Conservation (phyloP, 1,284 basidiomycete genomes). For the Ceratobasidium sp. region DNA sequence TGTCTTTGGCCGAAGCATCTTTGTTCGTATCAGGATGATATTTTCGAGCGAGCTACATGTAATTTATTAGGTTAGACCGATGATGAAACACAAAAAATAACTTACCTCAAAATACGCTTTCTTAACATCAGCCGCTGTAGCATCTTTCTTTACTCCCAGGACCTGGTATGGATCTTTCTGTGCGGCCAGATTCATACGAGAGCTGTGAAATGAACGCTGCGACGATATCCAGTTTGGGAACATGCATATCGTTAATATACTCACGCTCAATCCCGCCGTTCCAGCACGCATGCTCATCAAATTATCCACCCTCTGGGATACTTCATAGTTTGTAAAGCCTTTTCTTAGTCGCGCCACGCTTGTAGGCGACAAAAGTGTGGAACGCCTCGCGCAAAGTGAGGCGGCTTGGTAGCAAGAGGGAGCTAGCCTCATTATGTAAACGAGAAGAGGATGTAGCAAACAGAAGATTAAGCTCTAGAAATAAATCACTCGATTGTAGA, state of each 20-base stretch:
- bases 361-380: background rate
- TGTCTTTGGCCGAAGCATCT: slow-evolving; percentile 88
- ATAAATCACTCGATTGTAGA: background rate
- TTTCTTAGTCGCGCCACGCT: background rate
- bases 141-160: slow-evolving; percentile 88
- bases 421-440: slow-evolving; percentile 1
- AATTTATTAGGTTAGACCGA: slow-evolving; percentile 21
- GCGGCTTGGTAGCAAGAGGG: slow-evolving; percentile 24
- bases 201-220: slow-evolving; percentile 81
- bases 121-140: slow-evolving; percentile 91
- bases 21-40: slow-evolving; percentile 98
- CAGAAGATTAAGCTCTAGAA: background rate
- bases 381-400: slow-evolving; percentile 25
- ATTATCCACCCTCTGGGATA: background rate
- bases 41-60: slow-evolving; percentile 88
- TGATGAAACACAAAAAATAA: slow-evolving; percentile 44
- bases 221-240: slow-evolving; percentile 15
- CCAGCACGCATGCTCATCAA: background rate
- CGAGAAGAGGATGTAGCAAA: background rate
- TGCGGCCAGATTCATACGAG: slow-evolving; percentile 62
- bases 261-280: slow-evolving; percentile 7
- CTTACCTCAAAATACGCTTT: slow-evolving; percentile 93
- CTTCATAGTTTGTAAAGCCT: background rate
- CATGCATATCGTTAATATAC: background rate
- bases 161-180: slow-evolving; percentile 93